A percentile compares a stretch with the other conserved stretches of the same genome.
Conservation (phyloP, 2,329 filamentous ascomycete genomes). For the Grosmannia huntii region DNA sequence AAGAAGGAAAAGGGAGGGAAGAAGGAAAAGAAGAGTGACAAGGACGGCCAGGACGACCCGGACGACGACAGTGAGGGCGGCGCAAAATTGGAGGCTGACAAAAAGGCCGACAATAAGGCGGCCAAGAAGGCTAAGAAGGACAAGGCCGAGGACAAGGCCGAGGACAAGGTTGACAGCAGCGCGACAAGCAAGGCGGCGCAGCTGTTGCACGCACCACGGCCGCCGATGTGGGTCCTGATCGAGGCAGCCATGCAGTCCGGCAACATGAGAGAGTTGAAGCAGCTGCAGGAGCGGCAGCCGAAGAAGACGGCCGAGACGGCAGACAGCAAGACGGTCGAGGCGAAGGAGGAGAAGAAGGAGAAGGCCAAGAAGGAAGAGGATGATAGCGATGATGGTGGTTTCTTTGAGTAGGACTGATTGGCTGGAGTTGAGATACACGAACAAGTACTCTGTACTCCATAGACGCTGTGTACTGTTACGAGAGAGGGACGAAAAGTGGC, state of each 20-base stretch:
- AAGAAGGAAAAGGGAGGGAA: constrained; percentile 14
- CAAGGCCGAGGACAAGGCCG: not conserved
- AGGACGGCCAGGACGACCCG: constrained; percentile 19
- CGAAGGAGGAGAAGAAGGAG: not conserved
- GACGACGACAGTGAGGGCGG: constrained; percentile 17
- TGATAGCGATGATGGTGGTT: constrained; percentile 31
- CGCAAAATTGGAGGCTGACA: not conserved
- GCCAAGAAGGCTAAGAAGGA: too few relatives aligned
- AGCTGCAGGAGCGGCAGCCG: constrained; percentile 38
- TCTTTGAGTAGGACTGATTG: constrained; percentile 34
- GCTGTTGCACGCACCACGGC: constrained; percentile 32
- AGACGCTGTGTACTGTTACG: too few relatives aligned
- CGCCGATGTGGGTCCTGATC: constrained; percentile 55
- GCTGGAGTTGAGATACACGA: too few relatives aligned
- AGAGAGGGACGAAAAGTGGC: too few relatives aligned
- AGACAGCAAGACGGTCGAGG: not conserved
- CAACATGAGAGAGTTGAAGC: constrained; percentile 37
- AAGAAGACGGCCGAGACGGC: constrained; percentile 8
- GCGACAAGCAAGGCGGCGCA: constrained; percentile 27
- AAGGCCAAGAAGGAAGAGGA: not conserved
- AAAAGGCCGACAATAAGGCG: not conserved
- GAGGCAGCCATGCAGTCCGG: constrained; percentile 51
- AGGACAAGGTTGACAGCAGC: constrained; percentile 12
- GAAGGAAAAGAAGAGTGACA: constrained; percentile 10
- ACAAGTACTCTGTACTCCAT: too few relatives aligned